These are phyloP conservation scores for Fremontodendron californicum DNA, from an alignment of 345 rosid genomes.

Conservation along the genomic window DNA sequence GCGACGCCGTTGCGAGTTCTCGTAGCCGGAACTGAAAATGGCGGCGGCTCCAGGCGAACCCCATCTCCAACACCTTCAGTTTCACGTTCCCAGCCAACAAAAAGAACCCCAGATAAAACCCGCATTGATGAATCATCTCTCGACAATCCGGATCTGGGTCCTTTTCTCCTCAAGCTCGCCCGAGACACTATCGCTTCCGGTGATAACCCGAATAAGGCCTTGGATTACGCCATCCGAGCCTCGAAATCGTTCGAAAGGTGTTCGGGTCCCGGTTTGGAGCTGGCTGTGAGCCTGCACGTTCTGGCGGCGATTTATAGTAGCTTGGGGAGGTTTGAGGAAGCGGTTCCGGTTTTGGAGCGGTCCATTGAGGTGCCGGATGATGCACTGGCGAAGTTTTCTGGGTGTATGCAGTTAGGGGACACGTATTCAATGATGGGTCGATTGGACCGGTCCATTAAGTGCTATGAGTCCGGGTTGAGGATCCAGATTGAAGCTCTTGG, in stretches of 20 bases:
- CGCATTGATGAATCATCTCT: slow-evolving; percentile 60
- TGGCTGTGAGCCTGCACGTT: slow-evolving; percentile 45
- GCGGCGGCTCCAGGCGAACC: slow-evolving; percentile 11
- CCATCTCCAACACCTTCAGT: slow-evolving; percentile 30
- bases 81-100: slow-evolving; percentile 15
- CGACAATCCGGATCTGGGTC: slow-evolving; percentile 98
- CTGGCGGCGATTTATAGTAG: slow-evolving; percentile 44
- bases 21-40: slow-evolving; percentile 18
- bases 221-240: slow-evolving; percentile 58
- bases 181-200: slow-evolving; percentile 91
- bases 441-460: slow-evolving; percentile 37
- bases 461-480: slow-evolving; percentile 40
- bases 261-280: slow-evolving; percentile 33
- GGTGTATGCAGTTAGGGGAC: slow-evolving; percentile 53
- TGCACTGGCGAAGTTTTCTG: slow-evolving; percentile 48
- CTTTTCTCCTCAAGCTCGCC: slow-evolving; percentile 89
- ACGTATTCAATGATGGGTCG: slow-evolving; percentile 46
- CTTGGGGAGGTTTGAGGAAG: slow-evolving; percentile 42
- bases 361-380: slow-evolving; percentile 36
- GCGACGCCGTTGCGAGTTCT: slow-evolving; percentile 20
- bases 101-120: slow-evolving; percentile 25
- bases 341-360: slow-evolving; percentile 42
- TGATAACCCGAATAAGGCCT: slow-evolving; percentile 84
- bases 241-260: slow-evolving; percentile 35
- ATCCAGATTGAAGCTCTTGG: slow-evolving; percentile 47